A percentile compares a stretch with the other conserved stretches of the same genome.
Evolutionary conservation across 768 basidiomycete genomes (phyloP).

Genomic region (Suillus placidus): DNA sequence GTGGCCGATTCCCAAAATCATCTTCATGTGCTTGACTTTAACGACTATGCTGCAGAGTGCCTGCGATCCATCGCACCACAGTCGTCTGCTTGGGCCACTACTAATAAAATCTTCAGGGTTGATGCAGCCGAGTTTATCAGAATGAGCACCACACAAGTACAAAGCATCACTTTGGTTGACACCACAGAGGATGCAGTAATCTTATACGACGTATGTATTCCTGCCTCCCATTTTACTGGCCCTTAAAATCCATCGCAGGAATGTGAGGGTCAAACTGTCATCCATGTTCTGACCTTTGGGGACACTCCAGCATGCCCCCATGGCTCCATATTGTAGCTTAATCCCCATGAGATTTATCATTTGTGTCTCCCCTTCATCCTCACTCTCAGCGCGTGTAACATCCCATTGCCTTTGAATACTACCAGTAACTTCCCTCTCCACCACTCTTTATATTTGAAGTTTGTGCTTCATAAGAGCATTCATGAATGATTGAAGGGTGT

Average conservation of each 20-base stretch:
- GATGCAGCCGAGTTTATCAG: constrained; percentile 29
- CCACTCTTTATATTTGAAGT: constrained; percentile 47
- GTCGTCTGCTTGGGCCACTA: constrained; percentile 27
- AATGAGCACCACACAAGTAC: constrained; percentile 46
- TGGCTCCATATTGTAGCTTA: neutral
- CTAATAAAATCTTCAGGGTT: constrained; percentile 34
- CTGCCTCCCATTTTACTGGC: constrained; percentile 10
- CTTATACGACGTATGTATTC: constrained; percentile 51
- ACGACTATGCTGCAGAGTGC: constrained; percentile 28
- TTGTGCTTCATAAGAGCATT: constrained; percentile 39
- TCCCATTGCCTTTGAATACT: constrained; percentile 49
- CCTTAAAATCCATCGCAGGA: constrained; percentile 22
- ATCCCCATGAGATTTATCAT: constrained; percentile 18
- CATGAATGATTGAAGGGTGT: constrained; percentile 68
- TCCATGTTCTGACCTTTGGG: constrained; percentile 37
- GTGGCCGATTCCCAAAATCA: constrained; percentile 23
- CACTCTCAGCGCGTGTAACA: constrained; percentile 49
- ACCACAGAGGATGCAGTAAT: constrained; percentile 65
- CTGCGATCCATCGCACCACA: constrained; percentile 30
- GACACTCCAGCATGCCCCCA: neutral
- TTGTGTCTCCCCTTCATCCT: constrained; percentile 69
- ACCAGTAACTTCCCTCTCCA: constrained; percentile 53
- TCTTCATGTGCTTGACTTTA: constrained; percentile 34
- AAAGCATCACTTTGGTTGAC: constrained; percentile 51
- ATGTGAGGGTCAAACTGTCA: constrained; percentile 35